Evolutionary conservation across 345 rosid species (phyloP).

Genomic region (Lumnitzera littorea): DNA sequence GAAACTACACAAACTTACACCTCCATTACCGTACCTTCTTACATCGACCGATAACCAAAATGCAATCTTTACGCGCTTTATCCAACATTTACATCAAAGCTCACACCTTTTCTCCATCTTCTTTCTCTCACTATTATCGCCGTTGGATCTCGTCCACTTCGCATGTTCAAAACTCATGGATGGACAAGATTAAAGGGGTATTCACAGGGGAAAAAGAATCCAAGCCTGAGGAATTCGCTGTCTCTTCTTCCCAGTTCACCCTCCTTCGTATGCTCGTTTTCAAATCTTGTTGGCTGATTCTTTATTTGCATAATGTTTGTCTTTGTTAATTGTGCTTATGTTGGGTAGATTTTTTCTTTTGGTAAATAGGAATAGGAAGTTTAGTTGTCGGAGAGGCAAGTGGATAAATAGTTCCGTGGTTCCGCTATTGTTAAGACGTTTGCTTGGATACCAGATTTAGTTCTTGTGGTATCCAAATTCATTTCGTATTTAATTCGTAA

Average conservation of each 20-base stretch:
- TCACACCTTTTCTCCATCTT: neutral
- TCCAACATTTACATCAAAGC: neutral
- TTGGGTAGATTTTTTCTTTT: too few species aligned
- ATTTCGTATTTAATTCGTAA: too few species aligned
- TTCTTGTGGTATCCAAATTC: too few species aligned
- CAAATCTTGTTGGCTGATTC: neutral
- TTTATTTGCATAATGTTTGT: neutral
- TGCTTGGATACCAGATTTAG: too few species aligned
- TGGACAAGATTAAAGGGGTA: constrained; percentile 76
- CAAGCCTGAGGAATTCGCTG: constrained; percentile 25
- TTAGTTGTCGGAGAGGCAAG: too few species aligned
- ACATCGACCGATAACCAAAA: neutral
- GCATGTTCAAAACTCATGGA: constrained; percentile 47
- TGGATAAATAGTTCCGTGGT: too few species aligned
- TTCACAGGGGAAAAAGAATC: constrained; percentile 60
- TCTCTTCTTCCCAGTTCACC: constrained; percentile 53
- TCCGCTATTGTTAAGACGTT: too few species aligned
- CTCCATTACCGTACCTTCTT: too few species aligned
- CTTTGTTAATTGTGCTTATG: neutral
- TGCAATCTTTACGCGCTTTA: constrained; percentile 7
- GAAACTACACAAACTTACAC: too few species aligned
- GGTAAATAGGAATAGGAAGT: too few species aligned
- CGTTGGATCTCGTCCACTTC: constrained; percentile 53
- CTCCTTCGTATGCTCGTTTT: constrained; percentile 48
- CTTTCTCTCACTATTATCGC: constrained; percentile 12